These are phyloP conservation scores for Monascus ruber DNA, from an alignment of 2,329 filamentous ascomycete species.

Conservation along the genomic window DNA sequence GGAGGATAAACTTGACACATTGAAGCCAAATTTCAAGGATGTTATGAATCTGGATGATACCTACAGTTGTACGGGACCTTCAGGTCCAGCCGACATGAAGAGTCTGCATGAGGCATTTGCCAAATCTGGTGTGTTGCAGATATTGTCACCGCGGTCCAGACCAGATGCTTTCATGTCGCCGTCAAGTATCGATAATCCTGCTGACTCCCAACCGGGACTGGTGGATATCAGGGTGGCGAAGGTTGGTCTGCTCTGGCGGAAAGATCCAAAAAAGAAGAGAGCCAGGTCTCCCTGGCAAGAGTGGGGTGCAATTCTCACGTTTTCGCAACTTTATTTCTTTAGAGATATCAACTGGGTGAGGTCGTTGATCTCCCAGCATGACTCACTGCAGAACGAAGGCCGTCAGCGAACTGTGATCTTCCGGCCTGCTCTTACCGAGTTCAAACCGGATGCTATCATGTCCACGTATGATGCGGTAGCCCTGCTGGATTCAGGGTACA, in stretches of 20 bases:
- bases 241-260: constrained; percentile 87
- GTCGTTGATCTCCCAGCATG: constrained; percentile 76
- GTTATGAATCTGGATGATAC: constrained; percentile 85
- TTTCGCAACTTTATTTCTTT: constrained; percentile 96
- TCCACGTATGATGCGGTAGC: constrained; percentile 90
- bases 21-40: constrained; percentile 82
- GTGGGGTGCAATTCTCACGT: constrained; percentile 92
- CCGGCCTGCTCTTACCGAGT: constrained; percentile 76
- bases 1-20: constrained; percentile 70
- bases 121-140: constrained; percentile 82
- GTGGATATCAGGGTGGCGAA: constrained; percentile 98
- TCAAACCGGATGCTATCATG: constrained; percentile 88
- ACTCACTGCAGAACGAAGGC: constrained; percentile 66
- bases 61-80: constrained; percentile 75
- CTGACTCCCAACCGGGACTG: constrained; percentile 79
- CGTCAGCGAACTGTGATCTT: constrained; percentile 73
- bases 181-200: constrained; percentile 69
- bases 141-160: constrained; percentile 83
- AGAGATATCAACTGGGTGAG: constrained; percentile 89
- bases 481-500: constrained; percentile 74
- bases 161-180: constrained; percentile 93
- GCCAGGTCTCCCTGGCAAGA: constrained; percentile 95
- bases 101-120: constrained; percentile 82
- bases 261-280: constrained; percentile 87
- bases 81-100: constrained; percentile 62